Base-by-base conservation (phyloP, 1,139 yeast genomes). In the Yamadazyma diddensiae region DNA sequence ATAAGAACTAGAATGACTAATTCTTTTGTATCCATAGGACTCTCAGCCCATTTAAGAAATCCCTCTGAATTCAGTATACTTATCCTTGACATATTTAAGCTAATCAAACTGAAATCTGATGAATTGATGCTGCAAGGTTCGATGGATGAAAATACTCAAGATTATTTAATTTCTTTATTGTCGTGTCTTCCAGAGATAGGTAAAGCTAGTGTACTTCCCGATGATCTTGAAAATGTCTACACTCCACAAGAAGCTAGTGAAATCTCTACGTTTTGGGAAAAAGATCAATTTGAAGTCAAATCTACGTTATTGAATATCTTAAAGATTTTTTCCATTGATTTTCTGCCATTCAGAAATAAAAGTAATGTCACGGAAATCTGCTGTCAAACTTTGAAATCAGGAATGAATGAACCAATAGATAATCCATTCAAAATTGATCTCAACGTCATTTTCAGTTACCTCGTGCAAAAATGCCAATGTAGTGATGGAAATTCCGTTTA, bases 151-250 rank as follows among this genome's bases (percentile, higher is more conserved):
- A 34, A 47, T 39, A 28, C 43, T 3, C 59, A 55, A 24, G 77
- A 71, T 9, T 78, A 79, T 40, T 49, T 72, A 3, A 44, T 65
- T 4, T 78, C 87, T 21, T 55, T 85, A 28, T 57, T 84, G 19
- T 60, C 73, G 7, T 83, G 88, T 50, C 55, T 86, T 1, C 68
- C 69, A 14, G 85, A 82, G 36, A 59, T 85, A 10, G 92, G 88
- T 0, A 80, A 77, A 37, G 87, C 90, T 0, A 58, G 82, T 43
- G 68, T 70, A 29, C 53, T 75, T 4, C 79, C 84, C 0, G 83
- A 75, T 26, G 86, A 79, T 16, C 47, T 62, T 10, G 75, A 71
- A 11, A 70, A 65, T 12, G 56, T 57, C 29, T 57, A 59, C 33
- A 52, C 60, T 6, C 56, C 51, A 8, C 57, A 56, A 11, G 60